Evolutionary conservation across 2,329 filamentous ascomycete genomes (phyloP), one percentile per base, ranked within the genome.

Genomic region (Westerdykella sp.): DNA sequence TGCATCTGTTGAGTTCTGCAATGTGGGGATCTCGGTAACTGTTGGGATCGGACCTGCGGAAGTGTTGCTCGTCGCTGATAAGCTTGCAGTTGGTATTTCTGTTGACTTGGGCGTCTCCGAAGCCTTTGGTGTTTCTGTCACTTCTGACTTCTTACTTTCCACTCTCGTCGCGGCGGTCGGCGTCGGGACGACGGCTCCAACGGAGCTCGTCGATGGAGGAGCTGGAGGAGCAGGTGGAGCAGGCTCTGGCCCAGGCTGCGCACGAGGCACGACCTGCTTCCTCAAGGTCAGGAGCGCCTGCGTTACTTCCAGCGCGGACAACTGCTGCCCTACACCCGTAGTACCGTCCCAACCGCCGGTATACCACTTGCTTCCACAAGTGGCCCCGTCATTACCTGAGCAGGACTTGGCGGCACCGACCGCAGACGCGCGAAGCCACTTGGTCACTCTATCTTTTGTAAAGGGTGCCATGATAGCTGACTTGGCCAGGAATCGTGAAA

Each of bases 401-500:
- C 73, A 74, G 4, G 69, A 60, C 47, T 62, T 57, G 7, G 69
- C 71, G 4, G 69, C 72, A 11, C 66, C 72, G 12, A 59, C 47
- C 1, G 72, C 71, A 5, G 70, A 72, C 15, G 60, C 57, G 16
- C 54, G 57, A 22, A 75, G 57, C 37, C 68, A 62, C 11, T 62
- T 64, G 39, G 54, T 59, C 35, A 74, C 65, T 11, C 54, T 55
- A 21, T 61, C 53, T 34, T 58, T 59, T 25, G 70, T 70, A 42
- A 65, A 69, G 3, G 73, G 72, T 12, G 69, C 69, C 39, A 74
- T 47, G 22, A 69, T 50, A 4, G 69, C 65, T 6, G 70, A 65
- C 47, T 73, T 73, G 13, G 65, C 63, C 44, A 75, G 60, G 79
- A 83, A 89, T 36, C 85, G 81, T 21, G 79, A 68, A 21, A 87